Conservation (phyloP, 805 yeast species). For the Komagataella phaffii region DNA sequence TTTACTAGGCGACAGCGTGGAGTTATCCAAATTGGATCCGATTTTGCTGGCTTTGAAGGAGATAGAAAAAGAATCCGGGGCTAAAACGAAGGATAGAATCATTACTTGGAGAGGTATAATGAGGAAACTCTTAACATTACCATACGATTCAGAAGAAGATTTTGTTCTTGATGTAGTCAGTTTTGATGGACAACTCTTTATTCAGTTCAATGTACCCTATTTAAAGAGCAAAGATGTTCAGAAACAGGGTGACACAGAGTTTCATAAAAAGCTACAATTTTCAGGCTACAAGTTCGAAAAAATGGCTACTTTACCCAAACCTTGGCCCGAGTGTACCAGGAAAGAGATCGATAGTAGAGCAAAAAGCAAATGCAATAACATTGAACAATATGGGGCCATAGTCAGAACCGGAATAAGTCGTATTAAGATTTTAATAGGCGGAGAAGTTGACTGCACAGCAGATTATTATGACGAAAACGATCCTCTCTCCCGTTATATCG, state of each 20-base stretch:
- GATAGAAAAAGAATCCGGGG: conserved; percentile 35
- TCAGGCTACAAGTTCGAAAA: conserved; percentile 83
- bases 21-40: conserved; percentile 45
- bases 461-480: conserved; percentile 39
- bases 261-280: conserved; percentile 28
- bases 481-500: conserved; percentile 64
- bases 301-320: conserved; percentile 58
- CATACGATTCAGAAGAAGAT: conserved; percentile 42
- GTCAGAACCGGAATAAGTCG: conserved; percentile 78
- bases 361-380: conserved; percentile 47
- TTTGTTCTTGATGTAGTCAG: conserved; percentile 49
- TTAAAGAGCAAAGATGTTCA: conserved; percentile 10
- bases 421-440: conserved; percentile 57
- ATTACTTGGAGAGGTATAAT: conserved; percentile 80
- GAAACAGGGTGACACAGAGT: conserved; percentile 18
- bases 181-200: conserved; percentile 66
- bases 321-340: conserved; percentile 61
- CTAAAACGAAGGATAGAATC: conserved; percentile 47
- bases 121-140: conserved; percentile 58
- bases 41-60: conserved; percentile 39
- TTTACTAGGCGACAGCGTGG: conserved; percentile 37
- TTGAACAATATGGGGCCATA: conserved; percentile 70
- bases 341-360: conserved; percentile 53
- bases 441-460: conserved; percentile 87
- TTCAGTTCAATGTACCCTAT: conserved; percentile 27